Percentiles rank a stretch among this genome's conserved stretches.
These are phyloP conservation scores for Trichoderma asperelloides DNA, from an alignment of 495 filamentous ascomycete species.

Conservation along the genomic window DNA sequence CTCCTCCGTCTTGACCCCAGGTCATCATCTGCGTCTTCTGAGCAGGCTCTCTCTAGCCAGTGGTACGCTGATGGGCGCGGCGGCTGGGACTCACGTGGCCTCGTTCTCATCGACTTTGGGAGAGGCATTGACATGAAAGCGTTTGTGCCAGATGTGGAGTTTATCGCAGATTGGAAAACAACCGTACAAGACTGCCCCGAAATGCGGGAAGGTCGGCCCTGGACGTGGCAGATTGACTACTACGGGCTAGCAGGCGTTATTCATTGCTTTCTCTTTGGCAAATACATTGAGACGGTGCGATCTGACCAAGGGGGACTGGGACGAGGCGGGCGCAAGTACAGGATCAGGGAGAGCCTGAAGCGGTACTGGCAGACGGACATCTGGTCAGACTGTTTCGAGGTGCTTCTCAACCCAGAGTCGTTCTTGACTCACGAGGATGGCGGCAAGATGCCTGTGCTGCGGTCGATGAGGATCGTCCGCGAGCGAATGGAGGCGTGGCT, in stretches of 20 bases:
- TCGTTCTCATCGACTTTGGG: slow-evolving; percentile 89
- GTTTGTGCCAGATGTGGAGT: slow-evolving; percentile 69
- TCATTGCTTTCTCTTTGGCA: slow-evolving; percentile 82
- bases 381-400: slow-evolving; percentile 75
- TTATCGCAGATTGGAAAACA: slow-evolving; percentile 92
- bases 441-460: slow-evolving; percentile 53
- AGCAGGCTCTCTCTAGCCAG: slow-evolving; percentile 35
- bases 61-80: slow-evolving; percentile 63
- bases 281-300: slow-evolving; percentile 77
- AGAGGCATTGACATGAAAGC: slow-evolving; percentile 86
- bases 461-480: slow-evolving; percentile 54
- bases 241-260: slow-evolving; percentile 82
- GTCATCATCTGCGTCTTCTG: slow-evolving; percentile 25
- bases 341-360: slow-evolving; percentile 70
- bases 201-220: slow-evolving; percentile 83
- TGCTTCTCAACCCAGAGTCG: slow-evolving; percentile 71
- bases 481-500: slow-evolving; percentile 82
- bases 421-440: slow-evolving; percentile 53
- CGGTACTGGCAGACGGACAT: slow-evolving; percentile 92
- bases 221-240: slow-evolving; percentile 96
- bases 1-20: slow-evolving; percentile 68
- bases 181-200: slow-evolving; percentile 79
- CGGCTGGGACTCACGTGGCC: slow-evolving; percentile 74
- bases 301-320: slow-evolving; percentile 39
- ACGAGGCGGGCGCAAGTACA: slow-evolving; percentile 47